phyloP scores from a whole-genome alignment of 805 yeast species.

The Candida odintsovae region DNA sequence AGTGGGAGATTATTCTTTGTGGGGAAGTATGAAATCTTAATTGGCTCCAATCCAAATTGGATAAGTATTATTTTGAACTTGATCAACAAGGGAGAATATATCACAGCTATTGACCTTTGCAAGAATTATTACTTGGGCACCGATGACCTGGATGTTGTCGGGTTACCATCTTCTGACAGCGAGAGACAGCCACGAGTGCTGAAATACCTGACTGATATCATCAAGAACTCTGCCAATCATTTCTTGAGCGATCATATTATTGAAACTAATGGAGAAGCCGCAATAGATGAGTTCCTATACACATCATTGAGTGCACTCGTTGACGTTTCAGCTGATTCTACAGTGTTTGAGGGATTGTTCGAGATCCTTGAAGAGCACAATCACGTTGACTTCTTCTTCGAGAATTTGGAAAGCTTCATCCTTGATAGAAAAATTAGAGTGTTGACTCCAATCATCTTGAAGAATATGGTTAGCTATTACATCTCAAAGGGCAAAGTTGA shows the following conservation, averaged over 20 bases:
- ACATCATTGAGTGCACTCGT: constrained; percentile 36
- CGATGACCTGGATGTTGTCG: constrained; percentile 41
- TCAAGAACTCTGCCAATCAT: constrained; percentile 30
- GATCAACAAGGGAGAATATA: constrained; percentile 43
- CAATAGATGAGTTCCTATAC: constrained; percentile 27
- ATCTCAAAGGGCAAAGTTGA: constrained; percentile 36
- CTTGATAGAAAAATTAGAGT: constrained; percentile 36
- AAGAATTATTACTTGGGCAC: constrained; percentile 44
- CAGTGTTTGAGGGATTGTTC: constrained; percentile 38
- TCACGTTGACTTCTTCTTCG: constrained; percentile 39
- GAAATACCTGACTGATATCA: constrained; percentile 50
- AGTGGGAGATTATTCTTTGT: constrained; percentile 45
- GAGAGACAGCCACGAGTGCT: constrained; percentile 43
- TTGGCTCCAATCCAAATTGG: constrained; percentile 68
- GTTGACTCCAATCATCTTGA: constrained; percentile 61
- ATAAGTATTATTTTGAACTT: constrained; percentile 53
- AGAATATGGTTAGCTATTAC: constrained; percentile 52
- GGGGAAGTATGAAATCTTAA: constrained; percentile 45
- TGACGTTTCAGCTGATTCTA: constrained; percentile 30
- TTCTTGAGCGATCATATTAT: constrained; percentile 10
- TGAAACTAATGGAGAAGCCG: constrained; percentile 12
- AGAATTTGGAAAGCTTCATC: constrained; percentile 46
- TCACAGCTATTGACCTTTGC: constrained; percentile 52
- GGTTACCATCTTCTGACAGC: constrained; percentile 44
- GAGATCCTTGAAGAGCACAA: constrained; percentile 32